Evolutionary conservation across 306 rosid species (phyloP).

Genomic region (Coriaria nepalensis): DNA sequence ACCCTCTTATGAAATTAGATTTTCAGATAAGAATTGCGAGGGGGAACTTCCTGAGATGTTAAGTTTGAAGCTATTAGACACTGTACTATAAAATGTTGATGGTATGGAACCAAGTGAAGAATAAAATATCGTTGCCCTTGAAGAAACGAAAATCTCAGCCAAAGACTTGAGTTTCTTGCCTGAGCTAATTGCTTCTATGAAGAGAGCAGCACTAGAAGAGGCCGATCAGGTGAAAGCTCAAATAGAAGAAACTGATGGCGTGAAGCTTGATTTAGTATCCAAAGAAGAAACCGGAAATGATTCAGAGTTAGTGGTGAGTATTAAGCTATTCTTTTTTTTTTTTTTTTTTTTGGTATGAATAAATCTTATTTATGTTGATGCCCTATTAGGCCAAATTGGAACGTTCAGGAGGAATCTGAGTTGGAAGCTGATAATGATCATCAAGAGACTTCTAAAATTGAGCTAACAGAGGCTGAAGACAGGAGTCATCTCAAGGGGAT

Average conservation of each 20-base stretch:
- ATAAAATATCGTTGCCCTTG: constrained; percentile 24
- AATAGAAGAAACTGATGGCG: constrained; percentile 26
- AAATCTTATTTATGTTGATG: constrained; percentile 13
- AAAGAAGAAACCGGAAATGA: constrained; percentile 43
- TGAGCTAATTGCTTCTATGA: constrained; percentile 73
- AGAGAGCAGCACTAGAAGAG: constrained; percentile 58
- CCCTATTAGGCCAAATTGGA: constrained; percentile 37
- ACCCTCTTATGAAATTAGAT: constrained; percentile 20
- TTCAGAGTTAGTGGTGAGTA: constrained; percentile 47
- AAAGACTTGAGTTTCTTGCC: constrained; percentile 57
- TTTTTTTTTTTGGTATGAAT: no score
- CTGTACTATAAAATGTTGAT: constrained; percentile 22
- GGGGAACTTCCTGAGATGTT: constrained; percentile 20
- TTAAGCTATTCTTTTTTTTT: constrained; percentile 15
- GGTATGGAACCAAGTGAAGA: constrained; percentile 27
- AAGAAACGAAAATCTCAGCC: constrained; percentile 30
- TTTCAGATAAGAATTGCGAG: constrained; percentile 18
- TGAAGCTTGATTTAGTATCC: constrained; percentile 17
- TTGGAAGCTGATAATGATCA: constrained; percentile 57
- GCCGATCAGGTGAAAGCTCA: constrained; percentile 41
- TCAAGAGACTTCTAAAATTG: constrained; percentile 50
- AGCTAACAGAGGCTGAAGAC: constrained; percentile 92
- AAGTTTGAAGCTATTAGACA: constrained; percentile 19
- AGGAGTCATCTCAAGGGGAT: constrained; percentile 82
- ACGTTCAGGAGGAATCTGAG: constrained; percentile 49